These are phyloP conservation scores for Trametes cinnabarina DNA, from an alignment of 768 basidiomycete species.

Conservation along the genomic window DNA sequence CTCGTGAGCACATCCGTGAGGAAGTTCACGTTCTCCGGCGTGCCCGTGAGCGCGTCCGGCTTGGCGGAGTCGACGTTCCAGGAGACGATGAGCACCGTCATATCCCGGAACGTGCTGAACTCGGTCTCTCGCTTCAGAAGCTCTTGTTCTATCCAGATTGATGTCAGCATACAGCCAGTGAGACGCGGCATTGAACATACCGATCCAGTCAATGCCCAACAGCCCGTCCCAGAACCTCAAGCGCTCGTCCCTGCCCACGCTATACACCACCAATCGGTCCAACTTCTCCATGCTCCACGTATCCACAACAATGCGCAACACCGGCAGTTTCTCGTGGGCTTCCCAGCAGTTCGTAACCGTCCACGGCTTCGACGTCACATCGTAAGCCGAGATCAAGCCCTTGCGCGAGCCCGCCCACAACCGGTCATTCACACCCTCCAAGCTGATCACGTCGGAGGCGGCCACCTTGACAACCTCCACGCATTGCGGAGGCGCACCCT, in stretches of 20 bases:
- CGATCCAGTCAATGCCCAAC: constrained; percentile 80
- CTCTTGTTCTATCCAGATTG: constrained; percentile 56
- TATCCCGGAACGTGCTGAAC: constrained; percentile 76
- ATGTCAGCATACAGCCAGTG: not conserved
- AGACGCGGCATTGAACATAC: constrained; percentile 46
- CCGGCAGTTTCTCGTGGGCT: constrained; percentile 69
- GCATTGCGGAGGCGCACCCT: constrained; percentile 61
- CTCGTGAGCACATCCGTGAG: constrained; percentile 73
- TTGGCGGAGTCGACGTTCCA: constrained; percentile 94
- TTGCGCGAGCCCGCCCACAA: constrained; percentile 88
- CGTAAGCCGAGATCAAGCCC: constrained; percentile 80
- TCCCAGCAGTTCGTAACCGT: constrained; percentile 83
- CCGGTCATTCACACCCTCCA: constrained; percentile 80
- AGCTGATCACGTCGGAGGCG: constrained; percentile 72
- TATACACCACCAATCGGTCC: constrained; percentile 67
- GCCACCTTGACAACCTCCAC: constrained; percentile 78
- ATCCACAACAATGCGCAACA: constrained; percentile 66
- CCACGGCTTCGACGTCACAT: constrained; percentile 76
- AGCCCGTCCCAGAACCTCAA: constrained; percentile 89
- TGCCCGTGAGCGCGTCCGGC: constrained; percentile 67
- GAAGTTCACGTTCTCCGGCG: constrained; percentile 74
- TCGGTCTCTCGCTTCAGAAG: constrained; percentile 69
- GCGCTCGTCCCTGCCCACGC: constrained; percentile 70
- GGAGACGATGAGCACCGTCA: constrained; percentile 77
- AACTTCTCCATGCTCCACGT: constrained; percentile 69